Evolutionary conservation across 257 asterid genomes (phyloP).

Genomic region (Solanum ahanhuiri): DNA sequence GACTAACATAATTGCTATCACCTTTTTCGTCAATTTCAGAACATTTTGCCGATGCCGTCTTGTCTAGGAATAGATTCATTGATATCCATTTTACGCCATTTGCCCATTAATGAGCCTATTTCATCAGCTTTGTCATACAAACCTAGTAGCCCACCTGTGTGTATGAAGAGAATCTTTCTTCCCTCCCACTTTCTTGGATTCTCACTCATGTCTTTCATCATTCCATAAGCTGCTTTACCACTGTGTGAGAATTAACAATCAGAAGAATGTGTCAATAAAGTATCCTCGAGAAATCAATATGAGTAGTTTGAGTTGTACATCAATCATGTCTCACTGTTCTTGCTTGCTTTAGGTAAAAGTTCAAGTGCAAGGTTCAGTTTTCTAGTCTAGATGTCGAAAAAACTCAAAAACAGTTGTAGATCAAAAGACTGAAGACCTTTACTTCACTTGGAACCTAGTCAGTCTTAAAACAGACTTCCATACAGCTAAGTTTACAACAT

Average conservation of each 20-base stretch:
- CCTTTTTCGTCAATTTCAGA: conserved; percentile 13
- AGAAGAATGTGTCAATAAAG: neutral
- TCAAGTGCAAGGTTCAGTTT: neutral
- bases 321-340: neutral
- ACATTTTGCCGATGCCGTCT: conserved; percentile 87
- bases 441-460: neutral
- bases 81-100: conserved; percentile 74
- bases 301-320: neutral
- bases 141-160: conserved; percentile 87
- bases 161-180: conserved; percentile 72
- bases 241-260: conserved; percentile 25
- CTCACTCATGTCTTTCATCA: conserved; percentile 73
- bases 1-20: neutral
- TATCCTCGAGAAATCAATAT: neutral
- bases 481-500: neutral
- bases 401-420: neutral
- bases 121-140: conserved; percentile 71
- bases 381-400: neutral
- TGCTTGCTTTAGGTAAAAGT: neutral
- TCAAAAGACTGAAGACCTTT: neutral
- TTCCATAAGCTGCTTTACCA: conserved; percentile 75
- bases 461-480: neutral
- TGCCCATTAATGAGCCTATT: conserved; percentile 48
- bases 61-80: conserved; percentile 48
- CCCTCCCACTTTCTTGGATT: conserved; percentile 87